Percentiles rank a stretch among this genome's conserved stretches.
phyloP scores from a whole-genome alignment of 2,329 filamentous ascomycete species.

The Monilinia aucupariae region DNA sequence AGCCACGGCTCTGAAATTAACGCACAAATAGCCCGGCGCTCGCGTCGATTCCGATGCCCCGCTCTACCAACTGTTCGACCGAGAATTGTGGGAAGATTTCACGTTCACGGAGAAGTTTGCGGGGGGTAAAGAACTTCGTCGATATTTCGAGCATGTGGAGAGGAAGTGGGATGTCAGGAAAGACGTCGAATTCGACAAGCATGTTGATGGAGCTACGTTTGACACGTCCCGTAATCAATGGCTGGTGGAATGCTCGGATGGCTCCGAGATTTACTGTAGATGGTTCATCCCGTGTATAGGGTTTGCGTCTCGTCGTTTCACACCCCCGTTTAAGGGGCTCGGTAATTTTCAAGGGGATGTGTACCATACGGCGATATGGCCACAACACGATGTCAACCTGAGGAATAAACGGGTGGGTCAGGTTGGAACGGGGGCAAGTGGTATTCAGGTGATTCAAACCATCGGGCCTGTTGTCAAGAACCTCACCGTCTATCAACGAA shows the following conservation, averaged over 20 bases:
- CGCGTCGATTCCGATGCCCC: constrained; percentile 40
- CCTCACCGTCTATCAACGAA: constrained; percentile 49
- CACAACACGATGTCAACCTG: constrained; percentile 41
- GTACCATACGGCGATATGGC: constrained; percentile 27
- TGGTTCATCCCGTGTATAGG: constrained; percentile 30
- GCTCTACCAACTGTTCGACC: constrained; percentile 43
- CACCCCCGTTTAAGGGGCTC: constrained; percentile 27
- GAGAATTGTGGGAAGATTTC: constrained; percentile 46
- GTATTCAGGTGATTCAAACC: constrained; percentile 24
- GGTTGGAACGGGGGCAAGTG: constrained; percentile 27
- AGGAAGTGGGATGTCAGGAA: constrained; percentile 50
- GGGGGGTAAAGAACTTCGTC: constrained; percentile 45
- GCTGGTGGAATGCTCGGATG: constrained; percentile 39
- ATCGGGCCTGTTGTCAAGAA: constrained; percentile 36
- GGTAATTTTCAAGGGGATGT: constrained; percentile 28
- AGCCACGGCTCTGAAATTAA: neutral
- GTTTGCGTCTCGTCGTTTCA: constrained; percentile 27
- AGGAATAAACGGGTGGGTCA: constrained; percentile 25
- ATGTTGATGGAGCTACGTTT: constrained; percentile 40
- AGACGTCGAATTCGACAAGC: constrained; percentile 35
- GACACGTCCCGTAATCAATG: constrained; percentile 37
- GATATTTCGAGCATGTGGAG: constrained; percentile 57
- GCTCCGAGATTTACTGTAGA: constrained; percentile 25
- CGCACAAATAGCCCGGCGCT: constrained; percentile 40
- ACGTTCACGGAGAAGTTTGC: constrained; percentile 52